Conservation (phyloP, 148 eudicot genomes). For the Oxyria digyna region DNA sequence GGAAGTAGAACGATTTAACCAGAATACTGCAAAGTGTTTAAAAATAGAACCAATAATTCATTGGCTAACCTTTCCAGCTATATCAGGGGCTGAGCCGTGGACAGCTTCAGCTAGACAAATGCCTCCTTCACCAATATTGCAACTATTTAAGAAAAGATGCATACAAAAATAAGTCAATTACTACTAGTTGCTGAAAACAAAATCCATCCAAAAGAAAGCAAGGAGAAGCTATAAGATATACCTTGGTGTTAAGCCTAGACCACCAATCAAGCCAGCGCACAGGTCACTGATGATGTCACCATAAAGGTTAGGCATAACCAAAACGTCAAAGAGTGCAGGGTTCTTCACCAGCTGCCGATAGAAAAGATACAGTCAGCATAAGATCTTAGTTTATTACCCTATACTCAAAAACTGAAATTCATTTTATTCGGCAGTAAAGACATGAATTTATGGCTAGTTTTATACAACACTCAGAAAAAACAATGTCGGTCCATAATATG, state of each 20-base stretch:
- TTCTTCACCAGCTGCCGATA: conserved; percentile 87
- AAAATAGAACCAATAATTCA: background rate
- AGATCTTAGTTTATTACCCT: background rate
- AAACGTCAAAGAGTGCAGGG: conserved; percentile 87
- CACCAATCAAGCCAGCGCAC: conserved; percentile 97
- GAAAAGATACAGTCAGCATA: conserved; percentile 7
- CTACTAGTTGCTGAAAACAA: background rate
- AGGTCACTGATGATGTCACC: conserved; percentile 98
- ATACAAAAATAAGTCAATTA: background rate
- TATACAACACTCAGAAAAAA: background rate
- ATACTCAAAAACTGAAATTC: background rate
- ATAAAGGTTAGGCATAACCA: conserved; percentile 98
- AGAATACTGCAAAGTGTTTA: background rate
- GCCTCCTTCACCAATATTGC: conserved; percentile 97
- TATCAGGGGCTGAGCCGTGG: conserved; percentile 99
- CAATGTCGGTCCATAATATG: background rate
- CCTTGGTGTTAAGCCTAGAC: conserved; percentile 98
- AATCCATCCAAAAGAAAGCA: background rate
- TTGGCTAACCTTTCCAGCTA: conserved; percentile 83
- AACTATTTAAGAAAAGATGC: conserved; percentile 24
- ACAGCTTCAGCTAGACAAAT: conserved; percentile 99
- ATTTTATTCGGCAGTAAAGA: background rate
- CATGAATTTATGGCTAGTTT: background rate
- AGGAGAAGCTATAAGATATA: conserved; percentile 8
- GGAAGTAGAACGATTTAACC: background rate